These are phyloP conservation scores for Dioscorea zingiberensis DNA, from an alignment of 106 monocot genomes.

Conservation along the genomic window DNA sequence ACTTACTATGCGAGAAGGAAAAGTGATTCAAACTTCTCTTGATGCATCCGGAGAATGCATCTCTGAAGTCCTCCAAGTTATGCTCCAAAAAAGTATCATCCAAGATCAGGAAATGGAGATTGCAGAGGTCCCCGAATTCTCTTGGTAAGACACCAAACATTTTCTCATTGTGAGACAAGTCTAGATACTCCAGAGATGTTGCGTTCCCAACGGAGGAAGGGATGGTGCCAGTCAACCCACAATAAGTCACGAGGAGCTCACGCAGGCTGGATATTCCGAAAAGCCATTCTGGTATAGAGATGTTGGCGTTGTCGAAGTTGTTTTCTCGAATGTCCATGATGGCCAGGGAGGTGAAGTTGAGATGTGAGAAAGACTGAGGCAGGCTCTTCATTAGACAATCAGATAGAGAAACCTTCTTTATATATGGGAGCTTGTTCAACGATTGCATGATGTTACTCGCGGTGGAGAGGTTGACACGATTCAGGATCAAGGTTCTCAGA, in stretches of 20 bases:
- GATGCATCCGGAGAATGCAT: background rate
- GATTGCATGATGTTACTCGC: background rate
- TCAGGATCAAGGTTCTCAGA: background rate
- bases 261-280: background rate
- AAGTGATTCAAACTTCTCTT: background rate
- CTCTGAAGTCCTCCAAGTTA: background rate
- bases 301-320: background rate
- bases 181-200: background rate
- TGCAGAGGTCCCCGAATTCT: background rate
- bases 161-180: background rate
- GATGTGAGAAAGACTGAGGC: background rate
- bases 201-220: background rate
- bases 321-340: background rate
- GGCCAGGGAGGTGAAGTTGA: background rate
- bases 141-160: background rate
- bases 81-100: background rate
- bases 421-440: background rate
- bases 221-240: background rate
- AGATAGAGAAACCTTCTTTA: background rate
- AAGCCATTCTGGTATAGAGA: background rate
- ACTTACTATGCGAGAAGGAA: background rate
- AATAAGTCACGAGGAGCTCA: background rate
- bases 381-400: background rate
- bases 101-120: background rate
- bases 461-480: background rate